Conservation (phyloP, 2,329 filamentous ascomycete genomes). For the Arthrobotrys megalospora region DNA sequence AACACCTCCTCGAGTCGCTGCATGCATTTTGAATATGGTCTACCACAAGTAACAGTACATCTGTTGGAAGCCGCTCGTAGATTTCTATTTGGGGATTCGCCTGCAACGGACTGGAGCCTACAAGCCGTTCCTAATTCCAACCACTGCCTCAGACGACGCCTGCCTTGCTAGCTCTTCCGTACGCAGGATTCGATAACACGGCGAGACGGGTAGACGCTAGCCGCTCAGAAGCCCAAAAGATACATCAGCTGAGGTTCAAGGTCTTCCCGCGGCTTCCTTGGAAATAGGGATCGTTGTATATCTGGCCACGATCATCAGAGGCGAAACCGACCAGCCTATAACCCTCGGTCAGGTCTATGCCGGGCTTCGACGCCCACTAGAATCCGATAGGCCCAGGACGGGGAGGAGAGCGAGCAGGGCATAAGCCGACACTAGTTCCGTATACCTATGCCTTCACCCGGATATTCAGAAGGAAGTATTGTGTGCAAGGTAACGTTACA, state of each 20-base stretch:
- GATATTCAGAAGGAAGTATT: conserved; percentile 60
- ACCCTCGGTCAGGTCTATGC: conserved; percentile 38
- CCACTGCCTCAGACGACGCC: conserved; percentile 37
- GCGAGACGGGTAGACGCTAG: conserved; percentile 43
- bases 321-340: conserved; percentile 43
- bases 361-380: conserved; percentile 45
- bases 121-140: conserved; percentile 37
- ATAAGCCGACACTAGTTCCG: conserved; percentile 50
- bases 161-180: conserved; percentile 29
- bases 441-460: conserved; percentile 59
- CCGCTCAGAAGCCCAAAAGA: conserved; percentile 32
- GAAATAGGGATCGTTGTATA: conserved; percentile 41
- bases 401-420: conserved; percentile 38
- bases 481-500: conserved; percentile 61
- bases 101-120: conserved; percentile 55
- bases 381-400: conserved; percentile 48
- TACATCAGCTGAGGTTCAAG: conserved; percentile 50
- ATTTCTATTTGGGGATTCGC: conserved; percentile 53
- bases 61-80: conserved; percentile 30
- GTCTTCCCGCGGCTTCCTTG: conserved; percentile 45
- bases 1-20: conserved; percentile 26
- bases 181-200: conserved; percentile 38
- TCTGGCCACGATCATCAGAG: conserved; percentile 59
- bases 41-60: conserved; percentile 38
- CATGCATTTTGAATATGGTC: conserved; percentile 26